phyloP scores from a whole-genome alignment of 345 rosid species.

The Laguncularia racemosa region DNA sequence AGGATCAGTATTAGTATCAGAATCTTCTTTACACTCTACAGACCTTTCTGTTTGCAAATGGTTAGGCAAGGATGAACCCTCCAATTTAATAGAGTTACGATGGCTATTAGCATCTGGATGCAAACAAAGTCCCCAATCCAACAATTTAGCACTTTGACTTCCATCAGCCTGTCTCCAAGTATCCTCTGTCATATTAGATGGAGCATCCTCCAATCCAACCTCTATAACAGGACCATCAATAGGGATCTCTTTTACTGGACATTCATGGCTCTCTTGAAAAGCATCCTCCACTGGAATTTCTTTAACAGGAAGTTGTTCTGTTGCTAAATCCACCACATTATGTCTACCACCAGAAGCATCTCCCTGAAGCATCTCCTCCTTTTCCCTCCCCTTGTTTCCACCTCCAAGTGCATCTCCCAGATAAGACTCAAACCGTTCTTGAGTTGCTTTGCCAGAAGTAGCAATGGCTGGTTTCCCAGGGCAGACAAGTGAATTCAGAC shows the following conservation, averaged over 20 bases:
- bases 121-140: not conserved
- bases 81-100: not conserved
- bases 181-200: slow-evolving; percentile 7
- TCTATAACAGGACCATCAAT: slow-evolving; percentile 26
- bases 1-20: slow-evolving; percentile 12
- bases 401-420: slow-evolving; percentile 9
- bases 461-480: slow-evolving; percentile 30
- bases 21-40: slow-evolving; percentile 21
- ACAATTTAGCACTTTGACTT: slow-evolving; percentile 14
- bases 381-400: slow-evolving; percentile 9
- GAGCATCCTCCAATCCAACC: slow-evolving; percentile 13
- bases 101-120: not conserved
- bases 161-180: slow-evolving; percentile 14
- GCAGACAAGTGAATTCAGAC: slow-evolving; percentile 53
- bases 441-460: slow-evolving; percentile 22
- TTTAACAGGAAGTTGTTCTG: slow-evolving; percentile 9
- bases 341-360: slow-evolving; percentile 10
- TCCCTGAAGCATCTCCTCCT: not conserved
- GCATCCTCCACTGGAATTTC: slow-evolving; percentile 18
- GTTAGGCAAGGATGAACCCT: slow-evolving; percentile 13
- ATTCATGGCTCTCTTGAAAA: slow-evolving; percentile 22
- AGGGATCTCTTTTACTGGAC: slow-evolving; percentile 31
- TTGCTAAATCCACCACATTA: slow-evolving; percentile 7
- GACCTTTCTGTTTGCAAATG: slow-evolving; percentile 24
- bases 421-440: slow-evolving; percentile 20